A percentile compares a stretch with the other conserved stretches of the same genome.
Conservation (phyloP, 257 asterid genomes). For the Verbena officinalis region DNA sequence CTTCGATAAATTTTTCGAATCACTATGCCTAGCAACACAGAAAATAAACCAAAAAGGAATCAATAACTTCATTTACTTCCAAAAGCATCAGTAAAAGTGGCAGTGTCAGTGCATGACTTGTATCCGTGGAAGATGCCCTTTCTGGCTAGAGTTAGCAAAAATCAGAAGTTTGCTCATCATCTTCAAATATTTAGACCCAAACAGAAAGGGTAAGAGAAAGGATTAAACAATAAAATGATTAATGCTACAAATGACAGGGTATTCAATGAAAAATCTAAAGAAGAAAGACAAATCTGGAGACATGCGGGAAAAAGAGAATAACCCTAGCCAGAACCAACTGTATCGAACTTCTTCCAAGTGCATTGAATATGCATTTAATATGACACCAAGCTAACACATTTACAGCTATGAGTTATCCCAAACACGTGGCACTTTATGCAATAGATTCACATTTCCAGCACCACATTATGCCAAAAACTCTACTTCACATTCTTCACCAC, state of each 20-base stretch:
- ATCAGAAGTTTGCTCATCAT: conserved; percentile 17
- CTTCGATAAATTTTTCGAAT: conserved; percentile 60
- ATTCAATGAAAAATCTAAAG: not conserved
- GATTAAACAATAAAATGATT: not conserved
- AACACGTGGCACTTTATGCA: conserved; percentile 24
- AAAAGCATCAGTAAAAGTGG: conserved; percentile 4
- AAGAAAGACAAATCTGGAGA: not conserved
- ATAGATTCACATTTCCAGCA: conserved; percentile 17
- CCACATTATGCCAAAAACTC: conserved; percentile 3
- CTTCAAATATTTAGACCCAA: conserved; percentile 1
- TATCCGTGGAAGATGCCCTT: conserved; percentile 13
- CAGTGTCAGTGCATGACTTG: conserved; percentile 13
- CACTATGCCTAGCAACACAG: conserved; percentile 74
- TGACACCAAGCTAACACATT: conserved; percentile 14
- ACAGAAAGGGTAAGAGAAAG: not conserved
- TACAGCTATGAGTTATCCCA: not conserved
- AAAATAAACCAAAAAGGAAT: conserved; percentile 3
- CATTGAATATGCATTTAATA: conserved; percentile 14
- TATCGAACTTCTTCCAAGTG: conserved; percentile 28
- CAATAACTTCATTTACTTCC: conserved; percentile 19
- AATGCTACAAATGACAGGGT: not conserved
- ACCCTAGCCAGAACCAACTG: conserved; percentile 14
- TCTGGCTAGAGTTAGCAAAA: conserved; percentile 22
- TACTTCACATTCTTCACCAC: conserved; percentile 17
- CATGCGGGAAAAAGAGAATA: not conserved